A percentile compares a stretch with the other conserved stretches of the same genome.
phyloP scores from a whole-genome alignment of 1,139 yeast species.

The Magnusiomyces ingens region DNA sequence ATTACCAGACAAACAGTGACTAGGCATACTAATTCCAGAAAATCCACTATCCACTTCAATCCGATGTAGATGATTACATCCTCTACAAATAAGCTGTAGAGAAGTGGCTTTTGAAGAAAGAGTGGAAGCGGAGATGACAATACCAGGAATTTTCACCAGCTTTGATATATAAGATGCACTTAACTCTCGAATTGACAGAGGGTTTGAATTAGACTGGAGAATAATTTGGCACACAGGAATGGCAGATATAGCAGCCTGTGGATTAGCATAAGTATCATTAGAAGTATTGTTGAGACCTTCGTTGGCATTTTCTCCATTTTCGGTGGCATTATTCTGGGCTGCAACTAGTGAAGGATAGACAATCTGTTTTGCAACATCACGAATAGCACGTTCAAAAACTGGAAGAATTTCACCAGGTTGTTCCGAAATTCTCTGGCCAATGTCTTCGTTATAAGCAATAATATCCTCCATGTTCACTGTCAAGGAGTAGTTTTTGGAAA shows the following conservation, averaged over 20 bases:
- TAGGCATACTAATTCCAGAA: constrained; percentile 74
- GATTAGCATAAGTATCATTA: constrained; percentile 1
- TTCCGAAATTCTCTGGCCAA: constrained; percentile 75
- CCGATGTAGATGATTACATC: constrained; percentile 74
- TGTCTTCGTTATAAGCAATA: constrained; percentile 80
- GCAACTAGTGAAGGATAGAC: constrained; percentile 43
- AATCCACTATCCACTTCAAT: constrained; percentile 66
- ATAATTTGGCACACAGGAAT: constrained; percentile 84
- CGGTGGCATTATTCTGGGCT: constrained; percentile 36
- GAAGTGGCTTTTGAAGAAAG: constrained; percentile 81
- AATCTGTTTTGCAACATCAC: constrained; percentile 82
- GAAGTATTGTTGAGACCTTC: constrained; percentile 15
- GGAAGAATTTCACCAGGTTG: constrained; percentile 90
- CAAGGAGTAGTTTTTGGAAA: constrained; percentile 66
- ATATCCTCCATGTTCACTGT: constrained; percentile 80
- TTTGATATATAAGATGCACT: constrained; percentile 86
- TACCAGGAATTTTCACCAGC: constrained; percentile 87
- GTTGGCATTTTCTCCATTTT: constrained; percentile 18
- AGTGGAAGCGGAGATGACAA: constrained; percentile 86
- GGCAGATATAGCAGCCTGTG: constrained; percentile 19
- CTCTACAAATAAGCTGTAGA: constrained; percentile 79
- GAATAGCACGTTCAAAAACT: constrained; percentile 79
- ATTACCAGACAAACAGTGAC: constrained; percentile 47
- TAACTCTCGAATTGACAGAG: constrained; percentile 69
- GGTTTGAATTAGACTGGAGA: constrained; percentile 64